Conservation (phyloP, 2,329 filamentous ascomycete species). For the Claviceps arundinis region DNA sequence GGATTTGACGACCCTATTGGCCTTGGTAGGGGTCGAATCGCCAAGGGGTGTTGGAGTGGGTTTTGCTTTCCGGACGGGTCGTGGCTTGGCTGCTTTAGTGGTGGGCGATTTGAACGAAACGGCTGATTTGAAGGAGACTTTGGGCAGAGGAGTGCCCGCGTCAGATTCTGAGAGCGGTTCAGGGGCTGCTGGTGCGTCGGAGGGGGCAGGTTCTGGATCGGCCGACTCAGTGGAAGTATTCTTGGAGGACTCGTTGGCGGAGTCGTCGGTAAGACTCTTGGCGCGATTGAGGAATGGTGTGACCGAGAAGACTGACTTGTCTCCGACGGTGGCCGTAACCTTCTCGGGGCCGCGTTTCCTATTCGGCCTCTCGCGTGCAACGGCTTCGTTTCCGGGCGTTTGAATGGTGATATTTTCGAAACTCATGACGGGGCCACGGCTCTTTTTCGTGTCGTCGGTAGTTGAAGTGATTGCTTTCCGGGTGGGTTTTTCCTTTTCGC, state of each 20-base stretch:
- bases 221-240: constrained; percentile 7
- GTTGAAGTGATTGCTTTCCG: constrained; percentile 11
- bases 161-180: constrained; percentile 13
- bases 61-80: constrained; percentile 31
- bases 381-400: constrained; percentile 30
- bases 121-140: constrained; percentile 5
- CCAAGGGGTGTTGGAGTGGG: constrained; percentile 24
- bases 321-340: constrained; percentile 40
- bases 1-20: constrained; percentile 21
- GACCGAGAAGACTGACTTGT: constrained; percentile 87
- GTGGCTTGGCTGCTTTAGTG: constrained; percentile 20
- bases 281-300: constrained; percentile 82
- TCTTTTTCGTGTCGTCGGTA: constrained; percentile 29
- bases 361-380: constrained; percentile 26
- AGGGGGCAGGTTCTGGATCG: constrained; percentile 19
- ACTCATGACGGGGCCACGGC: constrained; percentile 30
- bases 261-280: constrained; percentile 35
- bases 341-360: constrained; percentile 45
- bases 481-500: constrained; percentile 9
- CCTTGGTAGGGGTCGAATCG: constrained; percentile 32
- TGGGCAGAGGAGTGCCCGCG: constrained; percentile 8
- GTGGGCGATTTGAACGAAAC: constrained; percentile 4
- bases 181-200: background rate
- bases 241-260: constrained; percentile 14
- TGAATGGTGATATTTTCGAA: constrained; percentile 33